Percentiles rank a stretch among this genome's conserved stretches.
These are phyloP conservation scores for Sporothrix protearum DNA, from an alignment of 2,329 filamentous ascomycete genomes.

Conservation along the genomic window DNA sequence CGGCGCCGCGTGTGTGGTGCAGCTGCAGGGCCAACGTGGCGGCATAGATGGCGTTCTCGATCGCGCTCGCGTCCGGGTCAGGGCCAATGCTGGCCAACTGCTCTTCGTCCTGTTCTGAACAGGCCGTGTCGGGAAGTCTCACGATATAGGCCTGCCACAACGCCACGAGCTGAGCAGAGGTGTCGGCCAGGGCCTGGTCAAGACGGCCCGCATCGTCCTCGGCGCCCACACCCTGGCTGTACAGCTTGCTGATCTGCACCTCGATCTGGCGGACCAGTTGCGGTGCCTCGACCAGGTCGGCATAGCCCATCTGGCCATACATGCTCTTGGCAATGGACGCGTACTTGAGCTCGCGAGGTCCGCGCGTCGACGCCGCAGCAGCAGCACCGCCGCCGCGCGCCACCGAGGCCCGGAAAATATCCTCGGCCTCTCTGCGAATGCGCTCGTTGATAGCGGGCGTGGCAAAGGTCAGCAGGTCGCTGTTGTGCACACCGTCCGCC, in stretches of 20 bases:
- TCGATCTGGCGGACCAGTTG: slow-evolving; percentile 74
- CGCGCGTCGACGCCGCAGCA: slow-evolving; percentile 22
- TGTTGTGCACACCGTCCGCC: slow-evolving; percentile 24
- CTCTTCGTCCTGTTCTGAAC: slow-evolving; percentile 45
- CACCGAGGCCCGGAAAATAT: slow-evolving; percentile 52
- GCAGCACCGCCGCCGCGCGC: slow-evolving; percentile 40
- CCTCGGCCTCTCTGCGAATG: slow-evolving; percentile 53
- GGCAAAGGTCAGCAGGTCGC: slow-evolving; percentile 53
- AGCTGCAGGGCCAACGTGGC: slow-evolving; percentile 73
- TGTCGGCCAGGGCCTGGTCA: slow-evolving; percentile 53
- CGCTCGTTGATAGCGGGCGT: slow-evolving; percentile 52
- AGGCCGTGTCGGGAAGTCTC: slow-evolving; percentile 38
- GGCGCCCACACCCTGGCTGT: slow-evolving; percentile 57
- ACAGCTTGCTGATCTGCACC: slow-evolving; percentile 61
- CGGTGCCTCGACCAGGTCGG: slow-evolving; percentile 64
- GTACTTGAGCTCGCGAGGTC: slow-evolving; percentile 58
- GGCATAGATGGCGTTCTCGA: slow-evolving; percentile 75
- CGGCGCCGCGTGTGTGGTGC: slow-evolving; percentile 60
- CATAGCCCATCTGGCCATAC: slow-evolving; percentile 55
- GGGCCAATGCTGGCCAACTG: slow-evolving; percentile 63
- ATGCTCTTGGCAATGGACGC: slow-evolving; percentile 69
- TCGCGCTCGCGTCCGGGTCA: slow-evolving; percentile 56
- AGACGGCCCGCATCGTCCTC: slow-evolving; percentile 55
- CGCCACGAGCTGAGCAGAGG: slow-evolving; percentile 49
- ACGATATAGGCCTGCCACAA: slow-evolving; percentile 57